Conservation (phyloP, 768 basidiomycete species). For the Podaxis rugospora region DNA sequence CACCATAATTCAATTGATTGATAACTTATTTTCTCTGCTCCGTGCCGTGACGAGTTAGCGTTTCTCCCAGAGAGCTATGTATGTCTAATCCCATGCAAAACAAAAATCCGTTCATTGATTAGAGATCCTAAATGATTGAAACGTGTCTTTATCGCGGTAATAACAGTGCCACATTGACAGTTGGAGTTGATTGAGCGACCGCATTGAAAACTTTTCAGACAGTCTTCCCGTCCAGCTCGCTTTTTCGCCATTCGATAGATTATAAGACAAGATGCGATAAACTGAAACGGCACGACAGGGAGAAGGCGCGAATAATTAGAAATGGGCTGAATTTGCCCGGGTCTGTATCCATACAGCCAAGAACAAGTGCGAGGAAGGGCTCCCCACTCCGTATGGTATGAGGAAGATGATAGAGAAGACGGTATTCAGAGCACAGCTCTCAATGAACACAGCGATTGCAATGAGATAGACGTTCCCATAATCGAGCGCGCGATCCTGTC, state of each 20-base stretch:
- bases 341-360: not conserved
- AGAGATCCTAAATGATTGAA: not conserved
- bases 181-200: not conserved
- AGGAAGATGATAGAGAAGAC: not conserved
- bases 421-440: not conserved
- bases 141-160: no score
- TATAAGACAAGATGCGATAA: not conserved
- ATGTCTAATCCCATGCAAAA: no score
- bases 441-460: not conserved
- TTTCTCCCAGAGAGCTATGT: no score
- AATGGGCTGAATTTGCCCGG: not conserved
- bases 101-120: not conserved
- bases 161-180: not conserved
- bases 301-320: not conserved
- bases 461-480: not conserved
- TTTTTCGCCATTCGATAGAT: not conserved
- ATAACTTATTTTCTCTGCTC: no score
- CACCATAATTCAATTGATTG: no score
- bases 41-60: no score
- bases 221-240: not conserved
- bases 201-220: not conserved
- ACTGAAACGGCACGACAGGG: not conserved
- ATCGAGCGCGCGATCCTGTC: not conserved
- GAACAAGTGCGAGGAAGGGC: not conserved
- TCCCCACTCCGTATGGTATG: not conserved